A percentile compares a stretch with the other conserved stretches of the same genome.
phyloP scores from a whole-genome alignment of 2,329 filamentous ascomycete genomes.

The Alternaria hordeiaustralica region DNA sequence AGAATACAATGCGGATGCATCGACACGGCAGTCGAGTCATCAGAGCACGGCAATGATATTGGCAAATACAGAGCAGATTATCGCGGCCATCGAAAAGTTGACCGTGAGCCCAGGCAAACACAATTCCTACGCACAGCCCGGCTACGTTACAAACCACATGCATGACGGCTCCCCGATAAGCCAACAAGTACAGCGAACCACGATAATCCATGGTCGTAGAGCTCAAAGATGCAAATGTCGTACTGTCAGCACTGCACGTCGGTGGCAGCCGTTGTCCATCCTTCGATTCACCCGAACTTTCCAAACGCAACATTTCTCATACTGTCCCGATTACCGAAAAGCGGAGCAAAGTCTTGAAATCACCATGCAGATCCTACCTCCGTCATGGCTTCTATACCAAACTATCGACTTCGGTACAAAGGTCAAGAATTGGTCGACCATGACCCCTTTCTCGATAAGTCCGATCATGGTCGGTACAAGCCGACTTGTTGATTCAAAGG shows the following conservation, averaged over 20 bases:
- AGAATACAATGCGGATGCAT: background rate
- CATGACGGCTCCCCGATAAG: background rate
- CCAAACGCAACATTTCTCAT: background rate
- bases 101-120: fast-evolving
- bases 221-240: background rate
- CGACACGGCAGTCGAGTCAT: fast-evolving
- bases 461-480: background rate
- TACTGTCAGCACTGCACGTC: background rate
- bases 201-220: background rate
- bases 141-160: fast-evolving
- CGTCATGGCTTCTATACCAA: background rate
- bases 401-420: background rate
- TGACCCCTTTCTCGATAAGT: fast-evolving
- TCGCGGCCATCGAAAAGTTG: background rate
- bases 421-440: background rate
- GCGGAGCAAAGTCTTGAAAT: background rate
- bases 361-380: background rate
- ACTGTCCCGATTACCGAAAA: background rate
- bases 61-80: background rate
- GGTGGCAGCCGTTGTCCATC: background rate
- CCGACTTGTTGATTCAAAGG: background rate
- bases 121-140: fast-evolving
- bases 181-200: background rate
- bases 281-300: background rate
- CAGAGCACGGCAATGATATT: fast-evolving